Conservation (phyloP, 2,329 filamentous ascomycete genomes). For the Shiraia sp. region DNA sequence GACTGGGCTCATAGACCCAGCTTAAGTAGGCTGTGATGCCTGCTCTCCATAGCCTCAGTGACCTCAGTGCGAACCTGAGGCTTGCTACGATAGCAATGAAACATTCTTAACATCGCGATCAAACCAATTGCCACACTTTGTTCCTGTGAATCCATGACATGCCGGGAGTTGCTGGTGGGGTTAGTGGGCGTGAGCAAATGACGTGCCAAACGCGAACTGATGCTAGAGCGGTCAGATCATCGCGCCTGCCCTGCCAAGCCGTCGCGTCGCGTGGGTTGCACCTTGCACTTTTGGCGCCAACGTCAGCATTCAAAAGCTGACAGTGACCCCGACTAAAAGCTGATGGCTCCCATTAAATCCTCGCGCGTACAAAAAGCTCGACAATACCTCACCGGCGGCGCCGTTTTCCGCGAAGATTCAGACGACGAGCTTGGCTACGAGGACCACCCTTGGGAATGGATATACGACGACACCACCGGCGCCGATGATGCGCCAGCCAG, state of each 20-base stretch:
- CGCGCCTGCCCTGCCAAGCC: slow-evolving; percentile 33
- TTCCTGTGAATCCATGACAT: not conserved
- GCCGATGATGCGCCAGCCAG: slow-evolving; percentile 19
- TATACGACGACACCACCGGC: slow-evolving; percentile 55
- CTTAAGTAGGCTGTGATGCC: slow-evolving; percentile 14
- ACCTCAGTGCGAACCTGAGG: slow-evolving; percentile 33
- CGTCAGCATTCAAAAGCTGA: slow-evolving; percentile 31
- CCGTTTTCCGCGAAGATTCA: slow-evolving; percentile 74
- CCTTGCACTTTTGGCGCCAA: slow-evolving; percentile 20
- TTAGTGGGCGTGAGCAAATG: not conserved
- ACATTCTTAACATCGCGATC: slow-evolving; percentile 14
- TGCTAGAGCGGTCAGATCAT: slow-evolving; percentile 24
- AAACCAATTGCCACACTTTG: too few species aligned
- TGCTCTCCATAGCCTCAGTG: slow-evolving; percentile 21
- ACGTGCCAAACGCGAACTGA: too few species aligned
- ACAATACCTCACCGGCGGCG: slow-evolving; percentile 60
- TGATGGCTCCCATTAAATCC: slow-evolving; percentile 47
- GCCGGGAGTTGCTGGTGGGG: too few species aligned
- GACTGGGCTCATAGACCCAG: slow-evolving; percentile 19
- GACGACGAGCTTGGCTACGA: slow-evolving; percentile 76
- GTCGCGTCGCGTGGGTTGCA: slow-evolving; percentile 35
- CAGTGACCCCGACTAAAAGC: slow-evolving; percentile 11
- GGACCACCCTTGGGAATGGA: slow-evolving; percentile 57
- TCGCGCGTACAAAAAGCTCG: slow-evolving; percentile 53
- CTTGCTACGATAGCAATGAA: slow-evolving; percentile 28